Percentiles rank a stretch among this genome's conserved stretches.
These are phyloP conservation scores for Botrytis galanthina DNA, from an alignment of 2,329 filamentous ascomycete genomes.

Conservation along the genomic window DNA sequence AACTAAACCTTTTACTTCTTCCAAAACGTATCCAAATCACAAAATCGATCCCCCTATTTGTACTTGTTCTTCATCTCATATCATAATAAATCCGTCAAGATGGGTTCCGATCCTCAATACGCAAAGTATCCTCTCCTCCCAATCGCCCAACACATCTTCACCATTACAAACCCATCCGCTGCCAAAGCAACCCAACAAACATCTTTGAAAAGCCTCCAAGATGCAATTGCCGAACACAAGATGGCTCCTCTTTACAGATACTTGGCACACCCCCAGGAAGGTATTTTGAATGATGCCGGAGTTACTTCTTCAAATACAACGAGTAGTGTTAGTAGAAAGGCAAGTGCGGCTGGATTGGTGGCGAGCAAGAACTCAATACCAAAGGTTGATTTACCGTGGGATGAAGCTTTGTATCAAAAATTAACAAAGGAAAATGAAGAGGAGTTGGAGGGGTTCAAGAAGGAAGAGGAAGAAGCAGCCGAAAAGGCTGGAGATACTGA, in stretches of 20 bases:
- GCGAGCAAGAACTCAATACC: slow-evolving; percentile 65
- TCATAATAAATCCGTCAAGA: slow-evolving; percentile 41
- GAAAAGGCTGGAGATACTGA: slow-evolving; percentile 97
- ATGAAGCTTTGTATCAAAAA: slow-evolving; percentile 80
- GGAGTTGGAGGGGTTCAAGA: slow-evolving; percentile 73
- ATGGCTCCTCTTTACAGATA: slow-evolving; percentile 87
- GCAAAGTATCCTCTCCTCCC: slow-evolving; percentile 80
- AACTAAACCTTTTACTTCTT: slow-evolving; percentile 17
- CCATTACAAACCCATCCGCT: slow-evolving; percentile 77
- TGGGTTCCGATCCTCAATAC: slow-evolving; percentile 80
- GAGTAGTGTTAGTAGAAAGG: slow-evolving; percentile 62
- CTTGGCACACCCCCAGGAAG: slow-evolving; percentile 72
- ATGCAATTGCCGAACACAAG: slow-evolving; percentile 79
- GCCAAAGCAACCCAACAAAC: slow-evolving; percentile 64
- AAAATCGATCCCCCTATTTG: neutral
- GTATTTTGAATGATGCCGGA: slow-evolving; percentile 53
- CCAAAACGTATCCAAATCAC: neutral
- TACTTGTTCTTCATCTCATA: neutral
- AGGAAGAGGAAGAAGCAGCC: slow-evolving; percentile 88
- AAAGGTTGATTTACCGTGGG: slow-evolving; percentile 77
- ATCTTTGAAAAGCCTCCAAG: slow-evolving; percentile 71
- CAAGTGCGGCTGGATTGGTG: slow-evolving; percentile 70
- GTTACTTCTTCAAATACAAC: slow-evolving; percentile 45
- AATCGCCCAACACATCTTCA: slow-evolving; percentile 82
- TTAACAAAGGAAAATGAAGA: slow-evolving; percentile 74